Evolutionary conservation across 306 rosid genomes (phyloP), one percentile per base, ranked within the genome.

Genomic region (Echinosophora koreensis): DNA sequence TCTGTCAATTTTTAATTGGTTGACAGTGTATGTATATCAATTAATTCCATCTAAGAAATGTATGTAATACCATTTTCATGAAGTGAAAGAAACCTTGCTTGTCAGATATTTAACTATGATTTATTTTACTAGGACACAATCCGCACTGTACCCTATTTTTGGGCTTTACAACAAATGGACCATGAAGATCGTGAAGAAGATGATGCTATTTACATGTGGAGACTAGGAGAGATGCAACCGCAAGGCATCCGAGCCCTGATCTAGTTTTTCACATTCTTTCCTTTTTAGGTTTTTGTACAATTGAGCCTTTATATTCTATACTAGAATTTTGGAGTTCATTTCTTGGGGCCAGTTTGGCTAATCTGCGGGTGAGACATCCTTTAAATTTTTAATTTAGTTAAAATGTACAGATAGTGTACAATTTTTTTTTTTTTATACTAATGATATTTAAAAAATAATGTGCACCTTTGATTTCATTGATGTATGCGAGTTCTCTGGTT

Each of bases 141-240:
- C 80, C 98, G 90, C 87, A 90, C 92, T 5, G 95, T 94, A 62
- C 79, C 58, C 58, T 85, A 90, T 52, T 83, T 77, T 0, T 94
- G 98, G 98, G 97, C 98, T 2, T 89, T 92, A 86, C 98, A 94
- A 71, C 92, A 83, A 84, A 83, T 89, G 88, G 95, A 92, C 12
- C 85, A 80, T 32, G 92, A 95, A 84, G 95, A 95, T 49, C 87
- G 78, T 1, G 93, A 86, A 13, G 95, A 88, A 14, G 97, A 89
- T 69, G 93, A 84, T 35, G 73, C 82, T 60, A 87, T 88, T 75
- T 81, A 91, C 3, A 82, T 90, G 82, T 94, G 98, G 98, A 92
- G 92, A 85, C 75, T 94, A 7, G 85, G 97, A 80, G 95, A 94
- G 75, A 89, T 94, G 88, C 91, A 88, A 71, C 93, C 89, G 76